Conservation (phyloP, 2,329 filamentous ascomycete genomes). For the Diaporthe sp. region DNA sequence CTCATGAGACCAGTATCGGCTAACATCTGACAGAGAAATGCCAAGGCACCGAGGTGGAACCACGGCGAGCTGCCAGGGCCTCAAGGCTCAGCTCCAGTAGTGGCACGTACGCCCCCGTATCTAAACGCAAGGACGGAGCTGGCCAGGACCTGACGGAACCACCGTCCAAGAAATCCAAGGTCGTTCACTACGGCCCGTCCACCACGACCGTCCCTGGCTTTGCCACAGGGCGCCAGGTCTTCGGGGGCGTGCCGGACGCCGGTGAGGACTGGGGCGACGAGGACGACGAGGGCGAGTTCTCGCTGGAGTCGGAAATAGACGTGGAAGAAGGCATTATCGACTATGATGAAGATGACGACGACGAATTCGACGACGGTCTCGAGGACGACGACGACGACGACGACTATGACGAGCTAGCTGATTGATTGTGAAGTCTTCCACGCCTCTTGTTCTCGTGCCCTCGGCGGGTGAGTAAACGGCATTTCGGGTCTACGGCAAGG, state of each 20-base stretch:
- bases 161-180: not conserved
- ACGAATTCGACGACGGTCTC: not conserved
- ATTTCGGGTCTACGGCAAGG: not conserved
- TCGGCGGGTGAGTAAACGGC: not conserved
- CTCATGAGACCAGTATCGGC: not conserved
- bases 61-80: not conserved
- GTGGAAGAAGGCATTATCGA: conserved; percentile 1
- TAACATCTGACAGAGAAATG: not conserved
- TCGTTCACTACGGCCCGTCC: not conserved
- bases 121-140: not conserved
- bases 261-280: not conserved
- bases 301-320: not conserved
- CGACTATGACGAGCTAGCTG: not conserved
- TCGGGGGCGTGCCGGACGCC: not conserved
- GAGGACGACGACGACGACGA: not conserved
- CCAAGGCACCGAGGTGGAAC: not conserved
- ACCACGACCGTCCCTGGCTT: not conserved
- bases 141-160: not conserved
- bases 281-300: not conserved
- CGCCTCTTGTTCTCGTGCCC: not conserved
- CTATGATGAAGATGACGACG: not conserved
- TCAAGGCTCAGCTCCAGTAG: not conserved
- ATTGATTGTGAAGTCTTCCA: not conserved
- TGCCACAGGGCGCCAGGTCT: not conserved
- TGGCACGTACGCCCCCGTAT: not conserved